These are phyloP conservation scores for Starmerella riodocensis DNA, from an alignment of 805 yeast species.

Conservation along the genomic window DNA sequence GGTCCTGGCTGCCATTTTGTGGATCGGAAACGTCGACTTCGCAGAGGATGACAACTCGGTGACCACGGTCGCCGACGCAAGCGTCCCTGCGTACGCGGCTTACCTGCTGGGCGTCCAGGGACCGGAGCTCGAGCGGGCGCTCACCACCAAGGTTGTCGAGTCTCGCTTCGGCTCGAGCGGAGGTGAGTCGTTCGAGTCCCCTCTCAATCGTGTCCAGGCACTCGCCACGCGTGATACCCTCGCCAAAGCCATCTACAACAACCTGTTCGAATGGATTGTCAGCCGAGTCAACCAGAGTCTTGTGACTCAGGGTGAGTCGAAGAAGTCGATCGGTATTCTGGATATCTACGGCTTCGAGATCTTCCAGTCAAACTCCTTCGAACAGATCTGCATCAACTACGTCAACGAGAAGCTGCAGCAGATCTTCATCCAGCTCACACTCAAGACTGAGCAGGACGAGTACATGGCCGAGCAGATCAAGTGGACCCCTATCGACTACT, in stretches of 20 bases:
- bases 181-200: conserved; percentile 90
- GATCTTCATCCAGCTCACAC: conserved; percentile 86
- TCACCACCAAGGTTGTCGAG: conserved; percentile 74
- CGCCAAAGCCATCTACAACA: conserved; percentile 86
- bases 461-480: conserved; percentile 87
- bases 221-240: conserved; percentile 83
- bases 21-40: conserved; percentile 91
- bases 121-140: conserved; percentile 47
- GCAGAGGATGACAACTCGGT: conserved; percentile 68
- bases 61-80: conserved; percentile 65
- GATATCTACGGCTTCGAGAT: conserved; percentile 96
- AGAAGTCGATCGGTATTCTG: conserved; percentile 67
- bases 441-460: conserved; percentile 96
- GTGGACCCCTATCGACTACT: conserved; percentile 96
- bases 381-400: conserved; percentile 88
- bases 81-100: conserved; percentile 91
- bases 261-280: conserved; percentile 93
- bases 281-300: conserved; percentile 75
- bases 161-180: conserved; percentile 80
- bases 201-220: conserved; percentile 83
- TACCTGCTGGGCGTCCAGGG: conserved; percentile 74
- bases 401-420: conserved; percentile 94
- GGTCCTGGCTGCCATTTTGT: conserved; percentile 67
- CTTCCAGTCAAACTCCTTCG: conserved; percentile 87
- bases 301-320: conserved; percentile 35